Evolutionary conservation across 2,329 filamentous ascomycete genomes (phyloP).

Genomic region (Beauveria bassiana): DNA sequence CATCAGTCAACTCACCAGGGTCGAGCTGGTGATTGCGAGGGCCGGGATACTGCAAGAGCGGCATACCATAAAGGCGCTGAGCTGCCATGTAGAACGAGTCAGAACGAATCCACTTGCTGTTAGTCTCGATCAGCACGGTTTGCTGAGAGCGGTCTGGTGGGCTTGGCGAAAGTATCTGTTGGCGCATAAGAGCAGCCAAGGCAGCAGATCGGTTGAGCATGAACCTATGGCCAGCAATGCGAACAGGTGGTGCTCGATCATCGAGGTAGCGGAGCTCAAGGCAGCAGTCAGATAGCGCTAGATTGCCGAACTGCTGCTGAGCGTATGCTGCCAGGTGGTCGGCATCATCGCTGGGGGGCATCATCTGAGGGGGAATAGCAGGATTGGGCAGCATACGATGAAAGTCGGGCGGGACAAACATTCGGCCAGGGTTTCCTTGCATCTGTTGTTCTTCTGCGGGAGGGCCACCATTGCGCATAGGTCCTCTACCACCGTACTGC

Average conservation of each 20-base stretch:
- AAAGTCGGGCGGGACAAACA: conserved; percentile 25
- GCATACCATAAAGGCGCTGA: conserved; percentile 50
- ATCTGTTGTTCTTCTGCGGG: conserved; percentile 24
- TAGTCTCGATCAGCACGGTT: conserved; percentile 35
- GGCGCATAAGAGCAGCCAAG: conserved; percentile 21
- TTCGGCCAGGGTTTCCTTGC: conserved; percentile 21
- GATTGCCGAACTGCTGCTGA: conserved; percentile 27
- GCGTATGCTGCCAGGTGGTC: conserved; percentile 37
- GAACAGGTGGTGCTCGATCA: conserved; percentile 26
- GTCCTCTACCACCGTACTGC: conserved; percentile 31
- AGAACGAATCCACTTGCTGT: conserved; percentile 45
- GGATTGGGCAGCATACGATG: conserved; percentile 26
- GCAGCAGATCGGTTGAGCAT: conserved; percentile 44
- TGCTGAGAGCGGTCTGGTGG: conserved; percentile 18
- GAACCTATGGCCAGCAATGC: conserved; percentile 46
- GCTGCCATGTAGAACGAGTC: conserved; percentile 50
- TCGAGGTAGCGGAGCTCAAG: conserved; percentile 35
- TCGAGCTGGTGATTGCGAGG: conserved; percentile 20
- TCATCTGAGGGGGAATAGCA: conserved; percentile 21
- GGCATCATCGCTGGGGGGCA: conserved; percentile 21
- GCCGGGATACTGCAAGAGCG: conserved; percentile 34
- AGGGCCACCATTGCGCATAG: conserved; percentile 29
- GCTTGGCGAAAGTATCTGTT: conserved; percentile 24
- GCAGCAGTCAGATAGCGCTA: conserved; percentile 32
- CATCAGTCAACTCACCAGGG: conserved; percentile 25